phyloP scores from a whole-genome alignment of 2,329 filamentous ascomycete species.

The Talaromyces sp. region DNA sequence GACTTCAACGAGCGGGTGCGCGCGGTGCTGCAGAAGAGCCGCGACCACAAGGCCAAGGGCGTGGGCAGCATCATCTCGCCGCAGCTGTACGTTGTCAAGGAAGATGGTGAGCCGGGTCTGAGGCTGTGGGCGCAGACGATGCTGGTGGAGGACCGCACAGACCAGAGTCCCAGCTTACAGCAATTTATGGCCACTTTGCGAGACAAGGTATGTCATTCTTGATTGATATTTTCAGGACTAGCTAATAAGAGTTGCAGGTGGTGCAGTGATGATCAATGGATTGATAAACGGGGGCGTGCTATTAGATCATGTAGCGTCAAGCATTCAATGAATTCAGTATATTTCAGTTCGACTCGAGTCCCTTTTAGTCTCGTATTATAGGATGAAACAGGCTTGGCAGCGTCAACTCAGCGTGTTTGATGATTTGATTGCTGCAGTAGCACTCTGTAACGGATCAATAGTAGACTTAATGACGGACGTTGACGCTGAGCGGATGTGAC shows the following conservation, averaged over 20 bases:
- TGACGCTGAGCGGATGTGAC: neutral
- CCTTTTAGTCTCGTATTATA: neutral
- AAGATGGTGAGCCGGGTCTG: constrained; percentile 91
- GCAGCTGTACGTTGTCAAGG: constrained; percentile 86
- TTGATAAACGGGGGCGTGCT: constrained; percentile 4
- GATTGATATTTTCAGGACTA: neutral
- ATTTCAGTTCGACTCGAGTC: neutral
- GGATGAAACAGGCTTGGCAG: neutral
- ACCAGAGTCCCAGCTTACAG: constrained; percentile 85
- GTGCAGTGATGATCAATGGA: constrained; percentile 25
- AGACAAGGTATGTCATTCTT: constrained; percentile 64
- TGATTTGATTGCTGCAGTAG: too few species aligned
- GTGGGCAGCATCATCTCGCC: constrained; percentile 92
- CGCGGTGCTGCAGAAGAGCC: constrained; percentile 85
- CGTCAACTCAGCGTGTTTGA: neutral
- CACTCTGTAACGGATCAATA: neutral
- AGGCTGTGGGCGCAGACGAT: constrained; percentile 96
- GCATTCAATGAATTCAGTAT: constrained; percentile 12
- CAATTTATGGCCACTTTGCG: constrained; percentile 90
- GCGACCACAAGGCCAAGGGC: constrained; percentile 77
- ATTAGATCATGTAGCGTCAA: constrained; percentile 17
- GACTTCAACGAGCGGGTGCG: constrained; percentile 96
- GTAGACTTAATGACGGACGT: neutral
- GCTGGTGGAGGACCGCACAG: constrained; percentile 88
- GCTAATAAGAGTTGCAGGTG: constrained; percentile 18